Conservation (phyloP, 805 yeast genomes). For the Cyberlindnera sargentensis region DNA sequence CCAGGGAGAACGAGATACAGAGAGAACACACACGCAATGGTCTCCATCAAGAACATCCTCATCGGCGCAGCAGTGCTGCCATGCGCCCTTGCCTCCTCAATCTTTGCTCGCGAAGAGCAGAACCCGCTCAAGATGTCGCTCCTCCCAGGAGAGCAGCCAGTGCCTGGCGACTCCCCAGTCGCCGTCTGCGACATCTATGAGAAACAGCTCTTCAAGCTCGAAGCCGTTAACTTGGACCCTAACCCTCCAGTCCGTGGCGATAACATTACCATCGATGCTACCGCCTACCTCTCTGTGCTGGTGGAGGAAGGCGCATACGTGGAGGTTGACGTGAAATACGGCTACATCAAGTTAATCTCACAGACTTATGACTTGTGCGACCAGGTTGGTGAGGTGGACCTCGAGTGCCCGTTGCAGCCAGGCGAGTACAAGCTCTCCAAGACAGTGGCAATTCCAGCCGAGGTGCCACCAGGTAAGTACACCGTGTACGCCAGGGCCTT, state of each 20-base stretch:
- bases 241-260: conserved; percentile 88
- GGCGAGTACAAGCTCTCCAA: conserved; percentile 66
- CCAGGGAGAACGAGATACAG: background rate
- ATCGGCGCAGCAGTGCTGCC: conserved; percentile 1
- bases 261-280: conserved; percentile 72
- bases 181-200: conserved; percentile 62
- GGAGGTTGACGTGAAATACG: conserved; percentile 88
- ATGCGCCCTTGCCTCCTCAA: conserved; percentile 8
- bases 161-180: conserved; percentile 89
- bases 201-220: conserved; percentile 58
- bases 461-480: conserved; percentile 95
- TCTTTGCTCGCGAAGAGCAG: conserved; percentile 18
- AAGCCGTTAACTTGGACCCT: conserved; percentile 57
- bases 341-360: conserved; percentile 80
- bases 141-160: conserved; percentile 49
- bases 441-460: conserved; percentile 75
- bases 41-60: conserved; percentile 8
- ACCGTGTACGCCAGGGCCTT: conserved; percentile 83
- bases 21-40: conserved; percentile 2
- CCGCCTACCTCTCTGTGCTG: conserved; percentile 49
- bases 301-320: conserved; percentile 87
- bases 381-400: conserved; percentile 71
- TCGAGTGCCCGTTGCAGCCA: conserved; percentile 72
- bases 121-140: conserved; percentile 9
- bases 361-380: conserved; percentile 94